Base-by-base conservation (phyloP, 495 filamentous ascomycete species). In the Penicillium roqueforti region DNA sequence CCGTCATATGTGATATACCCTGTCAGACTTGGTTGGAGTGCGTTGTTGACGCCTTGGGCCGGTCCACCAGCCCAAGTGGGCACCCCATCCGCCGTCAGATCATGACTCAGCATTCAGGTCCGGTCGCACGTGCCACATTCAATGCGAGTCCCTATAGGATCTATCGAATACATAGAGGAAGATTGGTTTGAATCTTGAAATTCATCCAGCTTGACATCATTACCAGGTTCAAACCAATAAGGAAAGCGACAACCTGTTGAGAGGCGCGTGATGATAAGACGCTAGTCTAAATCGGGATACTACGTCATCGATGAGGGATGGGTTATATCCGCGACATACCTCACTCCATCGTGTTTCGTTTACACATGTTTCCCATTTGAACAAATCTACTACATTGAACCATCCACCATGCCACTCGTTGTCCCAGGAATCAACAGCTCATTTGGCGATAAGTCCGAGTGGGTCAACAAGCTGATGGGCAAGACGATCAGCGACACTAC, bases 351-450 rank as follows among this genome's bases (percentile, higher is more conserved):
- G 6, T 23, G 10, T 47, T 47, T 2, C 16, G 20, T 23, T 16
- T 14, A 38, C 22, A 9, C 13, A 26, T n/a, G 36, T 3, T 42
- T 1, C 8, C 18, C 1, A 32, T 48, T 45, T 11, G 3, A 36
- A 16, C 4, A 29, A 20, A 47, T n/a, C 25, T 13, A 23, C 3
- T 28, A 14, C 19, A 19, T 36, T 1, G 1, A 47, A 20, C 1
- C 11, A 22, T 13, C 19, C 77, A 86, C 62, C 37, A 92, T 92
- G 88, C 88, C 88, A 77, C 87, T 92, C 71, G 84, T 92, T 63
- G 81, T 91, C 16, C 88, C 88, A 13, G 87, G 83, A 63, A 73
- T 91, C 73, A 80, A 76, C 63, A 79, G 75, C 68, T 65, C 71
- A 37, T 58, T 65, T 52, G 75, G 68, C 48, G 75, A 80, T 62